A percentile compares a stretch with the other conserved stretches of the same genome.
These are phyloP conservation scores for Discostella stelligeroides DNA, from an alignment of 108 stramenopile genomes.

Conservation along the genomic window DNA sequence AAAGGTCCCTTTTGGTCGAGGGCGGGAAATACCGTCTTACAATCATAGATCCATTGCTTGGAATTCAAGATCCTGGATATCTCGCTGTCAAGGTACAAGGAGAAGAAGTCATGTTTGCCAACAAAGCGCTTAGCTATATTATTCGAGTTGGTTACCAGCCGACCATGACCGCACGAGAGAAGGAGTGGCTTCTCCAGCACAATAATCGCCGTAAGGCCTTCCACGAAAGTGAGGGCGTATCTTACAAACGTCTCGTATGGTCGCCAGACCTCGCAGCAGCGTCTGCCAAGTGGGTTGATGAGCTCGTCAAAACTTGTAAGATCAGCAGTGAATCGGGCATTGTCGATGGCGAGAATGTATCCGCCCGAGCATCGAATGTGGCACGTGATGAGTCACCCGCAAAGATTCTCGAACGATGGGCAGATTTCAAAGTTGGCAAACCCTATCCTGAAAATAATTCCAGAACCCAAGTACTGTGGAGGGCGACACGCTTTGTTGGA, in stretches of 20 bases:
- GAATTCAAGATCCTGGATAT: slow-evolving; percentile 17
- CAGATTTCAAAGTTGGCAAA: slow-evolving; percentile 11
- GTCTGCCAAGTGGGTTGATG: slow-evolving; percentile 17
- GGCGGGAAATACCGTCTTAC: slow-evolving; percentile 6
- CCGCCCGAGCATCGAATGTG: slow-evolving; percentile 5
- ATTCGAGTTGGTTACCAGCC: slow-evolving; percentile 19
- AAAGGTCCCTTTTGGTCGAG: neutral
- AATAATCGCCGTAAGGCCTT: slow-evolving; percentile 31
- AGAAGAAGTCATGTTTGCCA: slow-evolving; percentile 25
- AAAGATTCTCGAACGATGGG: slow-evolving; percentile 27
- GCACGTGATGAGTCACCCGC: slow-evolving; percentile 21
- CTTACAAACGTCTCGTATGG: slow-evolving; percentile 31
- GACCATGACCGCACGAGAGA: slow-evolving; percentile 5
- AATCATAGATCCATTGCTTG: slow-evolving; percentile 8
- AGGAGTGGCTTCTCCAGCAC: slow-evolving; percentile 30
- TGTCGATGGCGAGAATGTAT: slow-evolving; percentile 35
- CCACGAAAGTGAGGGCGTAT: slow-evolving; percentile 11
- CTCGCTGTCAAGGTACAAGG: slow-evolving; percentile 24
- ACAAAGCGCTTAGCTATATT: slow-evolving; percentile 5
- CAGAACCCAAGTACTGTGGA: slow-evolving; percentile 40
- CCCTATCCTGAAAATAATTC: slow-evolving; percentile 32
- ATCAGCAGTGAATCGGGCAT: slow-evolving; percentile 11
- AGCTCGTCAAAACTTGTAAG: slow-evolving; percentile 16
- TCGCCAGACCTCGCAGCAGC: slow-evolving; percentile 11
- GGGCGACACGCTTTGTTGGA: slow-evolving; percentile 42